Evolutionary conservation across 768 basidiomycete species (phyloP).

Genomic region (Gyrodon lividus): DNA sequence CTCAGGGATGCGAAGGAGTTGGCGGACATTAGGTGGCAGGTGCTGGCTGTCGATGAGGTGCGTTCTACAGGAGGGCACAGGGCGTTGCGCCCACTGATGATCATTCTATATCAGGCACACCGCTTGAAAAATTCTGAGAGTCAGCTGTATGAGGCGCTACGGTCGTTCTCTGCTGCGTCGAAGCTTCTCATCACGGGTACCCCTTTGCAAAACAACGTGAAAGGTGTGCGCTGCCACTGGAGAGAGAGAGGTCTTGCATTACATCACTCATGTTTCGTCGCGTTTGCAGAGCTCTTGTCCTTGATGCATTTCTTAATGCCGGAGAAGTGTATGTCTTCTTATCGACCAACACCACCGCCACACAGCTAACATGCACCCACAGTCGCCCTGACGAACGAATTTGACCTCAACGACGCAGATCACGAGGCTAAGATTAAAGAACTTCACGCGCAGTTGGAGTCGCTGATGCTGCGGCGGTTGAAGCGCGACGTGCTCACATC

Average conservation of each 20-base stretch:
- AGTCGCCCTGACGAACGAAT: constrained; percentile 94
- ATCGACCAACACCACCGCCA: background rate
- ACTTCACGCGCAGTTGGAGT: constrained; percentile 88
- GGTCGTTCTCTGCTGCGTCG: constrained; percentile 84
- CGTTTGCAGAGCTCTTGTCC: constrained; percentile 75
- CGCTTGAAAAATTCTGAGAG: constrained; percentile 97
- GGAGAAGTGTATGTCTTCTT: constrained; percentile 73
- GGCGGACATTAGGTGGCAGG: constrained; percentile 95
- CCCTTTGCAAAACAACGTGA: constrained; percentile 98
- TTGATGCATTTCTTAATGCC: constrained; percentile 99
- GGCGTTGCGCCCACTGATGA: constrained; percentile 14
- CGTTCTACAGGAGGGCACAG: constrained; percentile 14
- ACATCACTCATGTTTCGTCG: constrained; percentile 9
- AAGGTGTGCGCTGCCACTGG: constrained; percentile 54
- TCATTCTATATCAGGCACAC: constrained; percentile 64
- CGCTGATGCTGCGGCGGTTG: constrained; percentile 90
- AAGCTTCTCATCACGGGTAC: constrained; percentile 98
- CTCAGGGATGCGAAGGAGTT: constrained; percentile 88
- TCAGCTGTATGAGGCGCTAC: constrained; percentile 92
- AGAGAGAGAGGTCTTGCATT: background rate
- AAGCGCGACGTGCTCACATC: constrained; percentile 97
- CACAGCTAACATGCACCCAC: constrained; percentile 13
- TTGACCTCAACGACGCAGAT: constrained; percentile 90
- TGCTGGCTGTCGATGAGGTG: constrained; percentile 93
- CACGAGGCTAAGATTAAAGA: constrained; percentile 96